Conservation (phyloP, 2,329 filamentous ascomycete species). For the Passalora sequoiae region DNA sequence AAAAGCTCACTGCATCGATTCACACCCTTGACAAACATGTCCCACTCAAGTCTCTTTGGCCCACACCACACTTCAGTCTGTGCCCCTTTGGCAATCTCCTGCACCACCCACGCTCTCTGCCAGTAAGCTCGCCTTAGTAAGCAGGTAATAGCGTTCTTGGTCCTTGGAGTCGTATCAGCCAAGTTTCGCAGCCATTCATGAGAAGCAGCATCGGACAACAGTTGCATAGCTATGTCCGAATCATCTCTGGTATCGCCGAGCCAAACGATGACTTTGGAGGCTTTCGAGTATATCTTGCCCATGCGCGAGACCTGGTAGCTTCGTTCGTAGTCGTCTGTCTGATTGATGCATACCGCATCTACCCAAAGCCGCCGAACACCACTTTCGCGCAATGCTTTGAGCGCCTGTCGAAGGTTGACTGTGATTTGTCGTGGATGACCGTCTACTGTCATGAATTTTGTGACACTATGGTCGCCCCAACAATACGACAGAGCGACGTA, state of each 20-base stretch:
- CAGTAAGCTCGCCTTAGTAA: neutral
- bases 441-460: neutral
- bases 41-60: neutral
- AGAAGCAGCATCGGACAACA: neutral
- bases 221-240: neutral
- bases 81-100: constrained; percentile 1
- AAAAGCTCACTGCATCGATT: neutral
- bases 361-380: constrained; percentile 3
- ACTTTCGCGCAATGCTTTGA: neutral
- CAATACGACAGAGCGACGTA: constrained; percentile 6
- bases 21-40: neutral
- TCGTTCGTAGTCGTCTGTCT: constrained; percentile 7
- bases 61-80: constrained; percentile 5
- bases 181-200: neutral
- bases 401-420: neutral
- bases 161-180: neutral
- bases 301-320: constrained; percentile 8
- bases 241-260: constrained; percentile 2
- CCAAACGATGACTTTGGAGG: constrained; percentile 6
- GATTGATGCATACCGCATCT: constrained; percentile 15
- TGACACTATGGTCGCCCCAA: neutral
- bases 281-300: constrained; percentile 8
- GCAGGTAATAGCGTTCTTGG: neutral
- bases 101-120: constrained; percentile 1
- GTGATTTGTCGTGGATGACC: neutral